Evolutionary conservation across 371 early-diverging fungal species (phyloP).

Genomic region (Mucor circinelloides): DNA sequence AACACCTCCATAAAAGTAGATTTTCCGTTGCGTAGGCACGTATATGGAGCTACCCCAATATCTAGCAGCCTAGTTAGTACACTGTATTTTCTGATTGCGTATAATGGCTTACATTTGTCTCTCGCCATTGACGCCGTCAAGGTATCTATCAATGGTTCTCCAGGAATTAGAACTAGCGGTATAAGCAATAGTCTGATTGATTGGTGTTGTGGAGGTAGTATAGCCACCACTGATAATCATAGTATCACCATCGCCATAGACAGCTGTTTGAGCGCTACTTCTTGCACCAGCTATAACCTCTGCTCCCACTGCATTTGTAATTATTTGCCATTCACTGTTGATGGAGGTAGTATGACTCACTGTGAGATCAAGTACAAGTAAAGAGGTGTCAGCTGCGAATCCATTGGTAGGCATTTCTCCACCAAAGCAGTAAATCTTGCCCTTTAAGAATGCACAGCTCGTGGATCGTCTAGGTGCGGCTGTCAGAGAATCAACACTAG

Average conservation of each 20-base stretch:
- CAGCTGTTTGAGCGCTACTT: background rate
- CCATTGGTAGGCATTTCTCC: background rate
- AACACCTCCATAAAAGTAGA: background rate
- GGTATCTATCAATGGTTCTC: slow-evolving; percentile 9
- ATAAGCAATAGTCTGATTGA: background rate
- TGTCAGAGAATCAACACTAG: background rate
- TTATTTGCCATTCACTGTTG: background rate
- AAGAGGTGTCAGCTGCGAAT: background rate
- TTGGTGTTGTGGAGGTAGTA: background rate
- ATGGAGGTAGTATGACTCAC: background rate
- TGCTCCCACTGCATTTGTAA: background rate
- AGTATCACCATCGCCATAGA: background rate
- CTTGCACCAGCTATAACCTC: background rate
- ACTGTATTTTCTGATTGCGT: background rate
- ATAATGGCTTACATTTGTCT: background rate
- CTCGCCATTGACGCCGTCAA: background rate
- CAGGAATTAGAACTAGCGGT: background rate
- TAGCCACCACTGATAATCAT: background rate
- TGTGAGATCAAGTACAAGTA: background rate
- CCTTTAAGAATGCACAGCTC: background rate
- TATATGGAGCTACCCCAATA: background rate
- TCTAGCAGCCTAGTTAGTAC: background rate
- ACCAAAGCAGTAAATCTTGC: background rate
- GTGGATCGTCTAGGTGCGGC: background rate
- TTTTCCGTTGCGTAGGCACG: background rate